A percentile compares a stretch with the other conserved stretches of the same genome.
Conservation (phyloP, 2,329 filamentous ascomycete genomes). For the Catunica adiposa region DNA sequence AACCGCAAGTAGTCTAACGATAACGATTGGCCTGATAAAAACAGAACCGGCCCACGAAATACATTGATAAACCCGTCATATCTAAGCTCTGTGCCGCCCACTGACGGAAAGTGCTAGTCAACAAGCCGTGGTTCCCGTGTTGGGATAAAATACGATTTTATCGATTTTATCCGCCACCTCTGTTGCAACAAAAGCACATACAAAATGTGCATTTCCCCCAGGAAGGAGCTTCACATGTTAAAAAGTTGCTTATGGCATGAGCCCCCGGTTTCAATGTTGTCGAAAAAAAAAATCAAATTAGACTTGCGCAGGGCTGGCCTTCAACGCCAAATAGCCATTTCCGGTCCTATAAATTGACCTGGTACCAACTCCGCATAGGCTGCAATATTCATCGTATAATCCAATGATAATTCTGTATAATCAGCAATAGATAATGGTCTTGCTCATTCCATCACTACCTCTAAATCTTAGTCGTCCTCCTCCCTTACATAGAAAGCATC, state of each 20-base stretch:
- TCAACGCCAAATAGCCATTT: neutral
- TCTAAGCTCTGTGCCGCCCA: too few relatives aligned
- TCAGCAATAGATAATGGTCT: too few relatives aligned
- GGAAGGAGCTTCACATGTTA: neutral
- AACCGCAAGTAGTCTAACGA: neutral
- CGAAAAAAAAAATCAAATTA: neutral
- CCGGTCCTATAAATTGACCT: neutral
- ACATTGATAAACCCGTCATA: too few relatives aligned
- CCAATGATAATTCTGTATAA: too few relatives aligned
- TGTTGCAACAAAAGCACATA: neutral
- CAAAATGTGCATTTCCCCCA: neutral
- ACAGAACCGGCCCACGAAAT: neutral
- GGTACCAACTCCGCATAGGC: neutral
- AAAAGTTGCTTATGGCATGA: neutral
- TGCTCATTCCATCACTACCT: too few relatives aligned
- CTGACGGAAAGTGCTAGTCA: neutral
- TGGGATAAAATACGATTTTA: neutral
- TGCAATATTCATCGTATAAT: too few relatives aligned
- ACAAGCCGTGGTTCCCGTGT: neutral
- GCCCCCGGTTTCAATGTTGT: neutral
- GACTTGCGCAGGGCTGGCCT: neutral
- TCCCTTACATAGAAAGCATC: too few relatives aligned
- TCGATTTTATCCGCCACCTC: neutral
- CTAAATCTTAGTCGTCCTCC: too few relatives aligned
- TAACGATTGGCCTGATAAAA: neutral